These are phyloP conservation scores for Yamadazyma taylorii DNA, from an alignment of 1,139 yeast species.

Conservation along the genomic window DNA sequence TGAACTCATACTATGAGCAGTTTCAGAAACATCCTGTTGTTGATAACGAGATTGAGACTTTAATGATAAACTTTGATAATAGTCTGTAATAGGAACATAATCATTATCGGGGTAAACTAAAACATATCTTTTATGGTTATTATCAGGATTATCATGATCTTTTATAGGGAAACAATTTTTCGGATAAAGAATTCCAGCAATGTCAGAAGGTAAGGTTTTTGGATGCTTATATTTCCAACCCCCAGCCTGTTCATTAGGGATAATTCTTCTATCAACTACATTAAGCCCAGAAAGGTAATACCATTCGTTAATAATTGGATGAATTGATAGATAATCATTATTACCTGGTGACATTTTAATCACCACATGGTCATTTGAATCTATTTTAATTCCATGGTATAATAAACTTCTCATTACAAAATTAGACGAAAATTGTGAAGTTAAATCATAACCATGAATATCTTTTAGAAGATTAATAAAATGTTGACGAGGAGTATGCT, in stretches of 20 bases:
- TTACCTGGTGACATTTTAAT: slow-evolving; percentile 29
- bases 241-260: not conserved
- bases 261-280: not conserved
- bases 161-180: slow-evolving; percentile 15
- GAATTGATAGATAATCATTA: slow-evolving; percentile 19
- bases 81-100: slow-evolving; percentile 5
- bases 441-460: slow-evolving; percentile 20
- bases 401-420: slow-evolving; percentile 17
- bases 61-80: slow-evolving; percentile 12
- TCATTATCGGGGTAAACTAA: slow-evolving; percentile 20
- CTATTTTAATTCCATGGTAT: slow-evolving; percentile 20
- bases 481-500: slow-evolving; percentile 14
- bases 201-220: slow-evolving; percentile 26
- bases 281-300: slow-evolving; percentile 24
- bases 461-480: slow-evolving; percentile 17
- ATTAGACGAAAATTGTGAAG: slow-evolving; percentile 19
- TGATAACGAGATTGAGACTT: not conserved
- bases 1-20: slow-evolving; percentile 6
- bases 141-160: slow-evolving; percentile 9
- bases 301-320: slow-evolving; percentile 38
- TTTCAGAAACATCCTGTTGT: slow-evolving; percentile 2
- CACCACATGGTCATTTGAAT: slow-evolving; percentile 19
- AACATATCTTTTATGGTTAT: slow-evolving; percentile 22
- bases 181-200: slow-evolving; percentile 34
- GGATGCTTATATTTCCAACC: slow-evolving; percentile 20